These are phyloP conservation scores for Hypholoma sublateritium DNA, from an alignment of 768 basidiomycete genomes.

Conservation along the genomic window DNA sequence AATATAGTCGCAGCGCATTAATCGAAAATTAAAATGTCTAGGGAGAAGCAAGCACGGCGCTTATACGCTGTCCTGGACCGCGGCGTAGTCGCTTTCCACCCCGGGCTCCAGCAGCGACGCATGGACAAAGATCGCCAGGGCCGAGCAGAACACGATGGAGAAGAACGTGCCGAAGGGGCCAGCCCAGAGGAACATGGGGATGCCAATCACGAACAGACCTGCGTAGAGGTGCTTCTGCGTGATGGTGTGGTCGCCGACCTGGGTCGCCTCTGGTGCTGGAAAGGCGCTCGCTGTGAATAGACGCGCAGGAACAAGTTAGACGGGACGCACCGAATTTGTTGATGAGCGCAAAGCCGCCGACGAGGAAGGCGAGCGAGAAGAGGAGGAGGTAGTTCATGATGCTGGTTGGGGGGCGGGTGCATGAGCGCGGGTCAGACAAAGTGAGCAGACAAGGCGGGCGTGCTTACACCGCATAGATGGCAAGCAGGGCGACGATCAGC, in stretches of 20 bases:
- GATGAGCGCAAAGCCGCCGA: constrained; percentile 88
- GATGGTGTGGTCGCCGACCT: constrained; percentile 76
- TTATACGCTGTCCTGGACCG: constrained; percentile 70
- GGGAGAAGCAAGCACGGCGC: neutral
- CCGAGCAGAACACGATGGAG: constrained; percentile 90
- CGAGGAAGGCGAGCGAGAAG: constrained; percentile 81
- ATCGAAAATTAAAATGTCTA: constrained; percentile 11
- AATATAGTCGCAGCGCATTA: constrained; percentile 16
- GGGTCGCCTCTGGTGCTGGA: constrained; percentile 80
- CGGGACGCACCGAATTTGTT: constrained; percentile 73
- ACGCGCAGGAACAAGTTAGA: neutral
- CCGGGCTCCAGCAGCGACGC: constrained; percentile 92
- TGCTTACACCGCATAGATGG: constrained; percentile 81
- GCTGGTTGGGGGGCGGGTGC: constrained; percentile 33
- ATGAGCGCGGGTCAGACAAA: neutral
- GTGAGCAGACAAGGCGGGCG: neutral
- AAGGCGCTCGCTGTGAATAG: neutral
- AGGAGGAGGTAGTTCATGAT: constrained; percentile 83
- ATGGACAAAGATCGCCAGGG: constrained; percentile 82
- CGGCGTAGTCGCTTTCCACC: constrained; percentile 89
- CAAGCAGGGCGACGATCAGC: constrained; percentile 71
- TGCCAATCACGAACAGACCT: constrained; percentile 86
- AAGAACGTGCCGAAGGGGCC: constrained; percentile 84
- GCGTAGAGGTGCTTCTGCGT: constrained; percentile 91
- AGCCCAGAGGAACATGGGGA: constrained; percentile 81